phyloP scores from a whole-genome alignment of 1,284 basidiomycete species.

The Sporisorium exsertum region DNA sequence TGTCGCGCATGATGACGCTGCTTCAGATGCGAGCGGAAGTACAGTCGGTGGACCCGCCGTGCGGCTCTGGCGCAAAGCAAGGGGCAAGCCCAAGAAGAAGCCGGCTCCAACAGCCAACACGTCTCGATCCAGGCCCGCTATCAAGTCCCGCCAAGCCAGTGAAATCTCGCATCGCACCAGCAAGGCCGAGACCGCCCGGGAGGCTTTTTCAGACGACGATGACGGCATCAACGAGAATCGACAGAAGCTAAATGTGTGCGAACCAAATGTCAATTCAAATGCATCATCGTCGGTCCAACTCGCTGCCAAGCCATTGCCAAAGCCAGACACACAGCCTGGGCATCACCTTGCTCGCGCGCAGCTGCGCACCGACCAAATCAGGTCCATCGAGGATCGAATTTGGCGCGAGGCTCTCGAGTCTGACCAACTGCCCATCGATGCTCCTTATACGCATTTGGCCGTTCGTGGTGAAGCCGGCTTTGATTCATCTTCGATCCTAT shows the following conservation, averaged over 20 bases:
- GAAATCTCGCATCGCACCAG: conserved; percentile 36
- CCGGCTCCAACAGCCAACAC: neutral
- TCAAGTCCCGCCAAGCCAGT: conserved; percentile 17
- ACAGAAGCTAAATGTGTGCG: neutral
- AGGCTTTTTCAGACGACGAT: conserved; percentile 23
- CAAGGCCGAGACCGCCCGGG: conserved; percentile 40
- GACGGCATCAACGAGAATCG: neutral
- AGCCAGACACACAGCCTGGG: neutral
- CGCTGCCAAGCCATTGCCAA: neutral
- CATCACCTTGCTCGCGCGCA: conserved; percentile 32
- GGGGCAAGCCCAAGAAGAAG: conserved; percentile 48
- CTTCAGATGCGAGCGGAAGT: conserved; percentile 51
- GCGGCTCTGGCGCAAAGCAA: conserved; percentile 51
- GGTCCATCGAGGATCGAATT: conserved; percentile 44
- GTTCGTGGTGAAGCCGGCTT: conserved; percentile 27
- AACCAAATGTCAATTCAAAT: neutral
- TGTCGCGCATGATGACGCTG: conserved; percentile 23
- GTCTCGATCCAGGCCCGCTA: neutral
- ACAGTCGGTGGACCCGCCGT: conserved; percentile 55
- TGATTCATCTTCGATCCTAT: conserved; percentile 27
- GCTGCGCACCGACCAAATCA: conserved; percentile 44
- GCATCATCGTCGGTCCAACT: neutral
- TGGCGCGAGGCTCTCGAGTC: conserved; percentile 53
- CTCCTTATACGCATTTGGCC: conserved; percentile 57
- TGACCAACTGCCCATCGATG: conserved; percentile 49